Conservation (phyloP, 1,284 basidiomycete genomes). For the Somion occarium region DNA sequence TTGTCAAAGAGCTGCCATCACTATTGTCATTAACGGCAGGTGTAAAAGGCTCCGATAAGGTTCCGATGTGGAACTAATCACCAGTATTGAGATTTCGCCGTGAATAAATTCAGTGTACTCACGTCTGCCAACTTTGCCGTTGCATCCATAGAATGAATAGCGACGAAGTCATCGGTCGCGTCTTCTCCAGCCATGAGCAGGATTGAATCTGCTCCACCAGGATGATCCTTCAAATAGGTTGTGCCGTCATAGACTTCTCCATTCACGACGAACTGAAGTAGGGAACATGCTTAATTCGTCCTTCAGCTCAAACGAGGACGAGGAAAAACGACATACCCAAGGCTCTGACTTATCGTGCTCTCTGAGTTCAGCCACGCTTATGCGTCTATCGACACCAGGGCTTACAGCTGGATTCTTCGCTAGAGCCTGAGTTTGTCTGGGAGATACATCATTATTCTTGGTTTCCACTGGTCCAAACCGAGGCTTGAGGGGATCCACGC, state of each 20-base stretch:
- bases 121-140: constrained; percentile 43
- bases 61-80: constrained; percentile 40
- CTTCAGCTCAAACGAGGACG: not conserved
- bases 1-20: constrained; percentile 4
- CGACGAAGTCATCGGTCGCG: constrained; percentile 60
- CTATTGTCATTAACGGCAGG: constrained; percentile 7
- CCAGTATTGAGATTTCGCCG: too few relatives aligned
- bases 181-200: constrained; percentile 58
- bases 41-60: constrained; percentile 21
- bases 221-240: constrained; percentile 53
- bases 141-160: constrained; percentile 50
- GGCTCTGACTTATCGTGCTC: constrained; percentile 42
- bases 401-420: constrained; percentile 5
- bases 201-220: constrained; percentile 61
- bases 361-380: constrained; percentile 45
- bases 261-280: constrained; percentile 45
- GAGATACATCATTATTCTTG: constrained; percentile 28
- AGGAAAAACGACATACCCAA: constrained; percentile 29
- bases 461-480: constrained; percentile 35
- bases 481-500: constrained; percentile 42
- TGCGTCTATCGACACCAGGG: constrained; percentile 31
- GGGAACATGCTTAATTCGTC: not conserved
- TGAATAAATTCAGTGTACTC: constrained; percentile 5
- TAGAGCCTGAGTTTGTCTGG: not conserved
- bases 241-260: constrained; percentile 55